phyloP scores from a whole-genome alignment of 2,329 filamentous ascomycete species.

The Venturia asperata region DNA sequence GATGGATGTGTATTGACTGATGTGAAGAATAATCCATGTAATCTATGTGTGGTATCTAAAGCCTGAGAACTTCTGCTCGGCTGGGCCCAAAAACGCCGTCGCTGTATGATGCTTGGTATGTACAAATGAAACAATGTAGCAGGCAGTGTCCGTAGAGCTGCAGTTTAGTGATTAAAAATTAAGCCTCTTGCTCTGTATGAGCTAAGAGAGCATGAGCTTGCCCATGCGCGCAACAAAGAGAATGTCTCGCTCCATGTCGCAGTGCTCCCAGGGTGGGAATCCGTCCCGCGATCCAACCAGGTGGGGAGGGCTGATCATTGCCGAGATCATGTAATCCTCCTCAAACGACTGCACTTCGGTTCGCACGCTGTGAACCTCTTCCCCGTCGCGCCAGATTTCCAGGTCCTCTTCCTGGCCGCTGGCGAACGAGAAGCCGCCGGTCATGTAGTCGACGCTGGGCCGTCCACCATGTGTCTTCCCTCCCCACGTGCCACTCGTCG shows the following conservation, averaged over 20 bases:
- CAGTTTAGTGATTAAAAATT: constrained; percentile 14
- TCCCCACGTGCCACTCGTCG: constrained; percentile 40
- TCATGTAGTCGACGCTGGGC: constrained; percentile 3
- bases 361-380: constrained; percentile 44
- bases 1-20: neutral
- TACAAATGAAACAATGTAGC: constrained; percentile 8
- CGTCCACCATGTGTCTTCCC: constrained; percentile 30
- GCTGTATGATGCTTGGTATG: constrained; percentile 3
- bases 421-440: constrained; percentile 17
- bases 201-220: constrained; percentile 10
- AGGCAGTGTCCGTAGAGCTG: constrained; percentile 15
- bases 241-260: constrained; percentile 44
- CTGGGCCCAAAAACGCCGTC: constrained; percentile 11
- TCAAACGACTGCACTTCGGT: constrained; percentile 54
- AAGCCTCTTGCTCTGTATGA: neutral
- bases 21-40: neutral
- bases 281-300: constrained; percentile 30
- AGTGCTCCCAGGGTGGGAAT: constrained; percentile 35
- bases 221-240: constrained; percentile 15
- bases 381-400: constrained; percentile 44
- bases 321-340: constrained; percentile 51
- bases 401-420: constrained; percentile 37
- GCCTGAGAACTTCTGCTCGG: constrained; percentile 10
- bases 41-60: constrained; percentile 14
- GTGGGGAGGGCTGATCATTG: constrained; percentile 39